Evolutionary conservation across 192 early-diverging fungal species (phyloP).

Genomic region (Physocladia obscura): DNA sequence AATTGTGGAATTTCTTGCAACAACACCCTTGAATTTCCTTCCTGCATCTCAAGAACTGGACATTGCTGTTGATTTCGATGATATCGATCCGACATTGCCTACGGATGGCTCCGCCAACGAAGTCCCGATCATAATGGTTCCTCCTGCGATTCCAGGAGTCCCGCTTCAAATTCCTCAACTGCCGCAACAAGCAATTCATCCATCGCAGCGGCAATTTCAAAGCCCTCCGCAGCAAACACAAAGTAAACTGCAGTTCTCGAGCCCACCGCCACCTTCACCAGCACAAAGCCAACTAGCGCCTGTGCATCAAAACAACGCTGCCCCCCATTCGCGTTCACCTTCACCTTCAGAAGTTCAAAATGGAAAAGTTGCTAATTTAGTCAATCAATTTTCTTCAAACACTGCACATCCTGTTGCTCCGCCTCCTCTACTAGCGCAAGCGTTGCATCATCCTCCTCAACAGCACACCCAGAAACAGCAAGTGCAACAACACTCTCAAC

Average conservation of each 20-base stretch:
- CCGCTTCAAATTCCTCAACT: background rate
- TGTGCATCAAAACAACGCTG: background rate
- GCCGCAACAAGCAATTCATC: background rate
- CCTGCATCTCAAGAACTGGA: constrained; percentile 22
- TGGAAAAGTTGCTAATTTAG: background rate
- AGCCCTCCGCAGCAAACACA: background rate
- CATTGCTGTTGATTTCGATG: constrained; percentile 10
- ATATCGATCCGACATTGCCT: background rate
- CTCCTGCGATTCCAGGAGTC: background rate
- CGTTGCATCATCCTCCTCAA: background rate
- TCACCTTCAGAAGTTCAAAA: background rate
- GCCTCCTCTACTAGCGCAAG: background rate
- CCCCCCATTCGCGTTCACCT: background rate
- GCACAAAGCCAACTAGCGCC: background rate
- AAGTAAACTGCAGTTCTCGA: background rate
- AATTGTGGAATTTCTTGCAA: constrained; percentile 20
- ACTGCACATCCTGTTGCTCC: background rate
- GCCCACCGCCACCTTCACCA: background rate
- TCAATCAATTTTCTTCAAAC: background rate
- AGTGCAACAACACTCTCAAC: background rate
- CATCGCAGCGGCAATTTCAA: background rate
- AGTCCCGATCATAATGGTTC: constrained; percentile 9
- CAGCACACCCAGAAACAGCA: background rate
- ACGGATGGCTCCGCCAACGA: constrained; percentile 20
- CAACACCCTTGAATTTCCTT: constrained; percentile 8